Percentiles rank a stretch among this genome's conserved stretches.
Evolutionary conservation across 768 basidiomycete species (phyloP).

Genomic region (Mycena albidolilacea): DNA sequence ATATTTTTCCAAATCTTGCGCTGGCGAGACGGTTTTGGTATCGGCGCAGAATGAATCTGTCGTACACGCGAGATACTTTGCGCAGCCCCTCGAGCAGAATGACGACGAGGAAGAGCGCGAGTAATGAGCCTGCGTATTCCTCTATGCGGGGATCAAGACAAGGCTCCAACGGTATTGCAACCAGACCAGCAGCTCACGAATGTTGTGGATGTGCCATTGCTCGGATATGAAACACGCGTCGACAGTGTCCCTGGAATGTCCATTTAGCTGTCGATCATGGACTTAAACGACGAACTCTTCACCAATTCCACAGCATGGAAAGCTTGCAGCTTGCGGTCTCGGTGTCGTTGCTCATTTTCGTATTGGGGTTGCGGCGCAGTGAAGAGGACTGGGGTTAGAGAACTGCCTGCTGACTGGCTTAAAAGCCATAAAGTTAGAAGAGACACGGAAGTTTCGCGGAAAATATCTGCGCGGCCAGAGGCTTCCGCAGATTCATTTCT

Average conservation of each 20-base stretch:
- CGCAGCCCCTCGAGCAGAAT: conserved; percentile 30
- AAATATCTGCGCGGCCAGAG: background rate
- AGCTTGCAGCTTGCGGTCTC: conserved; percentile 22
- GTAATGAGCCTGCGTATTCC: conserved; percentile 32
- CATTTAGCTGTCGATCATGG: background rate
- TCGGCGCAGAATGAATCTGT: conserved; percentile 30
- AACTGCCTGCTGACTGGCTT: background rate
- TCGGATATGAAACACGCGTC: conserved; percentile 33
- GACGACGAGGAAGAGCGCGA: conserved; percentile 30
- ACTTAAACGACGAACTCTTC: background rate
- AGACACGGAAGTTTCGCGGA: conserved; percentile 29
- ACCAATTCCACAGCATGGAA: conserved; percentile 40
- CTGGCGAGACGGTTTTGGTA: conserved; percentile 19
- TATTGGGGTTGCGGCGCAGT: background rate
- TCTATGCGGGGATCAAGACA: background rate
- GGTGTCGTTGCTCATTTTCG: conserved; percentile 18
- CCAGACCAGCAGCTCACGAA: background rate
- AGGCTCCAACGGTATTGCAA: background rate
- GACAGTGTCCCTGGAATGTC: conserved; percentile 26
- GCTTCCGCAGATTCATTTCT: conserved; percentile 3
- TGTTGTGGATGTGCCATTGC: conserved; percentile 34
- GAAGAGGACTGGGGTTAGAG: background rate
- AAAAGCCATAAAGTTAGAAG: background rate
- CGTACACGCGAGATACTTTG: conserved; percentile 28
- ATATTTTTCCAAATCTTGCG: background rate